These are phyloP conservation scores for Termitomyces sp. DNA, from an alignment of 768 basidiomycete genomes.

Conservation along the genomic window DNA sequence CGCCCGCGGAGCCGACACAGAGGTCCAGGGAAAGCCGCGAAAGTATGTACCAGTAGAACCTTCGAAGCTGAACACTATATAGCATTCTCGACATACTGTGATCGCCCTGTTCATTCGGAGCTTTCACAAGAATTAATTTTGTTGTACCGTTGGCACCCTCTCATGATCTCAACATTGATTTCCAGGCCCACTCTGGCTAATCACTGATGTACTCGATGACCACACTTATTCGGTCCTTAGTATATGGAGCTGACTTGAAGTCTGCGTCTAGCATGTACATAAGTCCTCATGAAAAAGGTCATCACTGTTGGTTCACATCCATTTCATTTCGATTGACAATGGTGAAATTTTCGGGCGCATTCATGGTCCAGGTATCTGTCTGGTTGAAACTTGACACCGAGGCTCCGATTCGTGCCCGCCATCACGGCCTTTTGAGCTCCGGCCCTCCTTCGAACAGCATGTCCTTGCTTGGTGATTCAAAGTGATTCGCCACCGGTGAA, in stretches of 20 bases:
- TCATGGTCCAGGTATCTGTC: too few relatives aligned
- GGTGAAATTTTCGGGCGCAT: neutral
- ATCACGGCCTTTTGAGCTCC: neutral
- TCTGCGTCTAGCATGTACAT: neutral
- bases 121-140: neutral
- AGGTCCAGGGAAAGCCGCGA: neutral
- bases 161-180: neutral
- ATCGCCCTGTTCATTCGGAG: too few relatives aligned
- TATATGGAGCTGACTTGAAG: neutral
- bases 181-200: neutral
- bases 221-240: too few relatives aligned
- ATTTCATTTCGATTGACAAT: neutral
- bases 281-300: neutral
- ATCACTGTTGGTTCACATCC: neutral
- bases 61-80: too few relatives aligned
- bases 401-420: too few relatives aligned
- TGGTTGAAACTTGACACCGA: too few relatives aligned
- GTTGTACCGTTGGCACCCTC: too few relatives aligned
- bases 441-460: too few relatives aligned
- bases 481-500: neutral
- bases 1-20: neutral
- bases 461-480: too few relatives aligned
- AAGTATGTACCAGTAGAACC: too few relatives aligned
- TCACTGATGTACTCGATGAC: too few relatives aligned
- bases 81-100: too few relatives aligned